phyloP scores from a whole-genome alignment of 441 rosid species.

The Erodium moschatum region DNA sequence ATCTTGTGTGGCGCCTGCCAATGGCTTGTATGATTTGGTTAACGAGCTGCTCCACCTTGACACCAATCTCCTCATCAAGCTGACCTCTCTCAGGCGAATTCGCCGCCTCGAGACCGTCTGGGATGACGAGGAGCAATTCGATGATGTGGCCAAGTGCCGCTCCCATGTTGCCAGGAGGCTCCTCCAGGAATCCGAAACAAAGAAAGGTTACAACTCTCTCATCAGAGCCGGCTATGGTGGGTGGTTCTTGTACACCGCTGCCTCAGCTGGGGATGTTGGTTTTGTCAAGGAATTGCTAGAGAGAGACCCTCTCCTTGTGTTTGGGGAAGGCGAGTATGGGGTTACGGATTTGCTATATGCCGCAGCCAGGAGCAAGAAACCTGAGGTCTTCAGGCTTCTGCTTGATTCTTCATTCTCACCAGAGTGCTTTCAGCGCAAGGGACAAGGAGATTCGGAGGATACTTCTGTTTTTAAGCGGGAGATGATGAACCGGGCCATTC shows the following conservation, averaged over 20 bases:
- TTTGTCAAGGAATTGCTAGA: constrained; percentile 57
- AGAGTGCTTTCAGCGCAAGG: constrained; percentile 22
- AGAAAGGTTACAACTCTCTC: constrained; percentile 45
- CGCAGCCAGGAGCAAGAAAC: constrained; percentile 63
- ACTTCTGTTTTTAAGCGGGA: constrained; percentile 44
- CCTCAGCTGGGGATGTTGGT: constrained; percentile 74
- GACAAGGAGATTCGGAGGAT: constrained; percentile 23
- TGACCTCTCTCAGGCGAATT: constrained; percentile 88
- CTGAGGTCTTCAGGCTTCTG: constrained; percentile 50
- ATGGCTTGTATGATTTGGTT: constrained; percentile 78
- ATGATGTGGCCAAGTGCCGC: constrained; percentile 58
- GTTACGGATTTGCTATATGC: constrained; percentile 77
- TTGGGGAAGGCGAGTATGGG: constrained; percentile 94
- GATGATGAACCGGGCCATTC: constrained; percentile 77
- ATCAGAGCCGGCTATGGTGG: constrained; percentile 93
- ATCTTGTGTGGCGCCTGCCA: no score
- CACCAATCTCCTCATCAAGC: constrained; percentile 81
- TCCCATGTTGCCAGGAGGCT: constrained; percentile 56
- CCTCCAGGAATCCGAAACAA: constrained; percentile 38
- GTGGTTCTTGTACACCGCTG: constrained; percentile 92
- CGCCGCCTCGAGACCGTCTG: constrained; percentile 97
- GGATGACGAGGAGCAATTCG: constrained; percentile 65
- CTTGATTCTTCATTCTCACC: constrained; percentile 33
- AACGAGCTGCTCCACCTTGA: constrained; percentile 74
- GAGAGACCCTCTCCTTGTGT: constrained; percentile 78